Conservation (phyloP, 176 grass and related monocot species). For the Leersia perrieri region DNA sequence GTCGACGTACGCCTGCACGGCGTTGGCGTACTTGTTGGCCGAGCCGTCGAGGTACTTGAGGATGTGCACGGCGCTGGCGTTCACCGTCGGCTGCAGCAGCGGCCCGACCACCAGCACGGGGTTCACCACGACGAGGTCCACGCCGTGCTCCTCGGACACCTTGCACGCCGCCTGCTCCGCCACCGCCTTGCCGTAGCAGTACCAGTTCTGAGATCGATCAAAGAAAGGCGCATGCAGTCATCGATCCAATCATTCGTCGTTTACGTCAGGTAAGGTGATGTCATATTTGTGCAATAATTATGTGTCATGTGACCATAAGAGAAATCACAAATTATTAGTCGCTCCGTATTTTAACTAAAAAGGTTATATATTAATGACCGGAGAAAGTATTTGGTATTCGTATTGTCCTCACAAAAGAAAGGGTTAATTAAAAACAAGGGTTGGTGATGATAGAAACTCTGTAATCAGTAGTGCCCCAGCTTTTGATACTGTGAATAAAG, state of each 20-base stretch:
- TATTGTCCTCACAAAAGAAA: background rate
- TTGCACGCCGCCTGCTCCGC: conserved; percentile 79
- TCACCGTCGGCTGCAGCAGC: conserved; percentile 75
- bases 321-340: background rate
- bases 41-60: conserved; percentile 93
- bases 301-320: background rate
- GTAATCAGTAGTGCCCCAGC: background rate
- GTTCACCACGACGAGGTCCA: conserved; percentile 76
- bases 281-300: conserved; percentile 27
- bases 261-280: background rate
- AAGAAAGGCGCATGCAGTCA: too few species aligned
- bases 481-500: background rate
- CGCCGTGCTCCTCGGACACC: conserved; percentile 31
- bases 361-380: too few species aligned
- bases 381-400: too few species aligned
- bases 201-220: conserved; percentile 65
- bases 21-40: conserved; percentile 70
- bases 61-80: conserved; percentile 81
- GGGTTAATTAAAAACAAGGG: background rate
- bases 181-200: conserved; percentile 87
- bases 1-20: conserved; percentile 92
- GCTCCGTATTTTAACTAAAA: too few species aligned
- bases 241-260: background rate
- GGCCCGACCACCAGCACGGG: conserved; percentile 86
- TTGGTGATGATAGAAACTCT: conserved; percentile 30